Evolutionary conservation across 2,329 filamentous ascomycete genomes (phyloP).

Genomic region (Diaporthe batatas): DNA sequence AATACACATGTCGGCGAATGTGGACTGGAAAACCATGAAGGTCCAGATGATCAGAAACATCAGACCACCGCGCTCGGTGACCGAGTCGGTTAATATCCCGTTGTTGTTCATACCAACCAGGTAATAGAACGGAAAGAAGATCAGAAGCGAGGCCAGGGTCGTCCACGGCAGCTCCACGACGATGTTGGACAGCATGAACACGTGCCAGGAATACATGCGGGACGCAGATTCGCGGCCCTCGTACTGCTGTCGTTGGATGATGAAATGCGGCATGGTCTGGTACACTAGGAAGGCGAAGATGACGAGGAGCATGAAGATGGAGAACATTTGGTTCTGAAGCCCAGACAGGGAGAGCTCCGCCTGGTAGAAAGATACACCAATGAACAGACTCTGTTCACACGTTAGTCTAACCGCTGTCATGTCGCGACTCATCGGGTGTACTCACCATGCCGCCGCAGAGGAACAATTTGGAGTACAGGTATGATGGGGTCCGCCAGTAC

Average conservation of each 20-base stretch:
- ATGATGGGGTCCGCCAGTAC: constrained; percentile 79
- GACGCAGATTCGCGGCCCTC: constrained; percentile 78
- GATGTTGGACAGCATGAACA: constrained; percentile 76
- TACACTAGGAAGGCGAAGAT: constrained; percentile 76
- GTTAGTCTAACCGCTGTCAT: constrained; percentile 1
- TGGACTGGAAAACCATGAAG: constrained; percentile 77
- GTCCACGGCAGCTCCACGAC: constrained; percentile 80
- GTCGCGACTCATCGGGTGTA: background rate
- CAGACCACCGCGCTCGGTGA: constrained; percentile 71
- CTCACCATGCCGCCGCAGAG: constrained; percentile 64
- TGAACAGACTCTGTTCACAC: constrained; percentile 62
- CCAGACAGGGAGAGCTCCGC: constrained; percentile 72
- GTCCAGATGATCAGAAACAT: constrained; percentile 75
- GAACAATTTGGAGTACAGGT: constrained; percentile 77
- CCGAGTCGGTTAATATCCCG: constrained; percentile 63
- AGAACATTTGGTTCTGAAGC: constrained; percentile 78
- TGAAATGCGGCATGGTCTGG: constrained; percentile 79
- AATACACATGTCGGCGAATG: constrained; percentile 75
- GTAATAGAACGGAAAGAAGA: constrained; percentile 79
- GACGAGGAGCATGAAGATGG: constrained; percentile 77
- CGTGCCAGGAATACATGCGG: constrained; percentile 77
- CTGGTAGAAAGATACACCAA: constrained; percentile 78
- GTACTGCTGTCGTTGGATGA: constrained; percentile 75
- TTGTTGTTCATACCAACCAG: constrained; percentile 75
- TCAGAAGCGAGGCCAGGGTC: constrained; percentile 70